Percentiles rank a stretch among this genome's conserved stretches.
phyloP scores from a whole-genome alignment of 192 early-diverging fungal genomes.

The Entophlyctis helioformis region DNA sequence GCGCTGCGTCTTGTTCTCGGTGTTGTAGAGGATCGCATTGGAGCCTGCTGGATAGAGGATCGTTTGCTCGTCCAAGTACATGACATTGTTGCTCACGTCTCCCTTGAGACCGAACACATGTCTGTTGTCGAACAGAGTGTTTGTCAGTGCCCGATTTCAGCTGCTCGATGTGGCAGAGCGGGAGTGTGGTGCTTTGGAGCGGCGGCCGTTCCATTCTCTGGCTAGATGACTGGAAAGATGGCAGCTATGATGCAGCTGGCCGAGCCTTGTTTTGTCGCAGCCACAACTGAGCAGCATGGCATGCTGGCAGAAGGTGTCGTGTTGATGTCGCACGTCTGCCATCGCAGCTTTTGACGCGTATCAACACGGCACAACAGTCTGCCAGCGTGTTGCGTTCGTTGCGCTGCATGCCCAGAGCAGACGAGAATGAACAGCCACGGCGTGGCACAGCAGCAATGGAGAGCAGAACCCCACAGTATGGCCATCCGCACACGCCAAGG shows the following conservation, averaged over 20 bases:
- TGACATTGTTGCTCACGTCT: constrained; percentile 26
- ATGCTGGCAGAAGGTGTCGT: too few relatives aligned
- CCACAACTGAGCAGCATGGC: too few relatives aligned
- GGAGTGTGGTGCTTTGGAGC: too few relatives aligned
- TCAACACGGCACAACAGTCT: background rate
- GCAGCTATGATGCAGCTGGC: background rate
- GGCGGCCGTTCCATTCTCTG: too few relatives aligned
- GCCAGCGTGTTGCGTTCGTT: background rate
- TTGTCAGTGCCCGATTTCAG: background rate
- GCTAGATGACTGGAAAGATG: background rate
- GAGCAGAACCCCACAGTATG: too few relatives aligned
- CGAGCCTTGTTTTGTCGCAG: too few relatives aligned
- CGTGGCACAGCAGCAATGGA: too few relatives aligned
- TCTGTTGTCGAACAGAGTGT: constrained; percentile 7
- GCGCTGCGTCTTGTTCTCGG: constrained; percentile 36
- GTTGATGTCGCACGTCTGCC: too few relatives aligned
- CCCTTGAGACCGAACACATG: constrained; percentile 46
- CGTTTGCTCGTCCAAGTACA: constrained; percentile 44
- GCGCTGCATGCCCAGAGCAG: background rate
- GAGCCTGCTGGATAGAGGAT: constrained; percentile 47
- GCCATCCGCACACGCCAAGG: background rate
- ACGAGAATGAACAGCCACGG: too few relatives aligned
- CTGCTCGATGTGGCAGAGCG: too few relatives aligned
- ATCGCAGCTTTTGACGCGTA: too few relatives aligned
- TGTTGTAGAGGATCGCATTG: constrained; percentile 43